Evolutionary conservation across 805 yeast species (phyloP).

Genomic region (Priceomyces carsonii): DNA sequence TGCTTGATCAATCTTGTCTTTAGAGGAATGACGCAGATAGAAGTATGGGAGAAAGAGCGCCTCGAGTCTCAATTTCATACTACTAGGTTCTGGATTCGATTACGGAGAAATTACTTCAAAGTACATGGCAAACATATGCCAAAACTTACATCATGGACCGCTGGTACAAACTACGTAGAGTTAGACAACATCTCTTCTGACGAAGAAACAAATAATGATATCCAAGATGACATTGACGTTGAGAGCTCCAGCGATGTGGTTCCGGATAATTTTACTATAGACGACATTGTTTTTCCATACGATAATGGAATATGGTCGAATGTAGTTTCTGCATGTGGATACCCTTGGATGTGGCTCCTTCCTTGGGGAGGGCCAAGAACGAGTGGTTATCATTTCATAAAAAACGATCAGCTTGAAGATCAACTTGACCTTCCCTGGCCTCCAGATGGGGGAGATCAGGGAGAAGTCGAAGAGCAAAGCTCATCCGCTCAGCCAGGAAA

Average conservation of each 20-base stretch:
- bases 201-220: constrained; percentile 7
- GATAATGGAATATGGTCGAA: constrained; percentile 67
- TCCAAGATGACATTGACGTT: not conserved
- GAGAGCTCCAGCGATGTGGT: constrained; percentile 18
- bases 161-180: constrained; percentile 13
- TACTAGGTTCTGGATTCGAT: constrained; percentile 53
- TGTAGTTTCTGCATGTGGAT: constrained; percentile 56
- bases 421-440: constrained; percentile 86
- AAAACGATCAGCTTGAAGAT: constrained; percentile 52
- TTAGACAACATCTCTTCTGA: constrained; percentile 7
- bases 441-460: constrained; percentile 71
- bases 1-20: constrained; percentile 55
- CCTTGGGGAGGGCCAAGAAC: constrained; percentile 71
- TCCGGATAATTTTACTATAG: constrained; percentile 48
- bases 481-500: constrained; percentile 20
- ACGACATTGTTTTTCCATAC: constrained; percentile 81
- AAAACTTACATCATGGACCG: constrained; percentile 48
- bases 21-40: constrained; percentile 84
- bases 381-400: constrained; percentile 58
- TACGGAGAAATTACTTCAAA: constrained; percentile 43
- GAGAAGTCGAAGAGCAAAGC: constrained; percentile 20
- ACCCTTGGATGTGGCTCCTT: constrained; percentile 61
- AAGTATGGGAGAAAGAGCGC: constrained; percentile 89
- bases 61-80: constrained; percentile 63
- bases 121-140: constrained; percentile 47